These are phyloP conservation scores for Brassica balearica DNA, from an alignment of 441 rosid genomes.

Conservation along the genomic window DNA sequence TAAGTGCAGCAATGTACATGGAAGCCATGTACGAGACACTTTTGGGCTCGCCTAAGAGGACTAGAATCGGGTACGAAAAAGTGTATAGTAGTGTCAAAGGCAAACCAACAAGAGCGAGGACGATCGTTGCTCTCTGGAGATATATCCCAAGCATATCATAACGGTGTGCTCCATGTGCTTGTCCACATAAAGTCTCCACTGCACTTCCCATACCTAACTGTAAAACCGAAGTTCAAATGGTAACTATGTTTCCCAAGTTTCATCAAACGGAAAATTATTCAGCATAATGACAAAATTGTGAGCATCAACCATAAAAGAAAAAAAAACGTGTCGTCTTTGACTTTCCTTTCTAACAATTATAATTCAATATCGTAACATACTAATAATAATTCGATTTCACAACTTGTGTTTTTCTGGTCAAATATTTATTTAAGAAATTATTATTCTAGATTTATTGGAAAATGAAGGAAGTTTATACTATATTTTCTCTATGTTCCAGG, in stretches of 20 bases:
- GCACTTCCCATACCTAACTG: conserved; percentile 94
- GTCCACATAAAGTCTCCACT: conserved; percentile 87
- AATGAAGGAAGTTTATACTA: neutral
- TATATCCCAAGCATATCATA: conserved; percentile 75
- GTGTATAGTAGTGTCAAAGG: conserved; percentile 60
- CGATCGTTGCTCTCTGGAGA: conserved; percentile 73
- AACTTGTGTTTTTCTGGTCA: too few species aligned
- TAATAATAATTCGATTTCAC: too few species aligned
- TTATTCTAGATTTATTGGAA: neutral
- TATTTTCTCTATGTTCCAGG: too few species aligned
- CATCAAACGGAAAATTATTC: neutral
- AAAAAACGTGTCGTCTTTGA: too few species aligned
- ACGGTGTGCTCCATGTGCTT: conserved; percentile 72
- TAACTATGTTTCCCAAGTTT: neutral
- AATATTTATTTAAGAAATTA: too few species aligned
- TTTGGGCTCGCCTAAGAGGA: conserved; percentile 58
- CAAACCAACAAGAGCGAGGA: conserved; percentile 63
- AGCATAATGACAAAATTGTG: too few species aligned
- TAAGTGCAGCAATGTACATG: conserved; percentile 66
- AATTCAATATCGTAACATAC: too few species aligned
- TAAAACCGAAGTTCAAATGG: neutral
- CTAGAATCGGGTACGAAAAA: conserved; percentile 61
- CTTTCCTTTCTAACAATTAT: too few species aligned
- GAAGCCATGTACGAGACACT: conserved; percentile 64
- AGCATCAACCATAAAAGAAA: too few species aligned